These are phyloP conservation scores for Scortechinia acanthostroma DNA, from an alignment of 2,329 filamentous ascomycete species.

Conservation along the genomic window DNA sequence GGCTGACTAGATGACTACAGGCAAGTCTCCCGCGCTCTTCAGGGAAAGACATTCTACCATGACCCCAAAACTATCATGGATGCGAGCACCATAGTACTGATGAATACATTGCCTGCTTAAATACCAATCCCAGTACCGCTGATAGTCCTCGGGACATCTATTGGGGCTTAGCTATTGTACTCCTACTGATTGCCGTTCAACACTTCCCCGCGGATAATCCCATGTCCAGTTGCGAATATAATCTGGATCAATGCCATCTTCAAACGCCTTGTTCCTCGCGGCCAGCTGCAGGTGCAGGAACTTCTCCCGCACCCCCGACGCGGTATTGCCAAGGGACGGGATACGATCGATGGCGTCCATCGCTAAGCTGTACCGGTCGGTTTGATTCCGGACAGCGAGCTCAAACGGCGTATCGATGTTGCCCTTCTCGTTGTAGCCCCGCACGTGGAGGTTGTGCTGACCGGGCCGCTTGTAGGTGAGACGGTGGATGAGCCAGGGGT, in stretches of 20 bases:
- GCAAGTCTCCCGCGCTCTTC: constrained; percentile 48
- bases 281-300: not conserved
- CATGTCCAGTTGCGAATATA: not conserved
- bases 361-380: constrained; percentile 49
- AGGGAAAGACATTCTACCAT: constrained; percentile 48
- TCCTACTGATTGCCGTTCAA: too few relatives aligned
- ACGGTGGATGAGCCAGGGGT: constrained; percentile 74
- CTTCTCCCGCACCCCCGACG: not conserved
- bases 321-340: constrained; percentile 8
- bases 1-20: constrained; percentile 45
- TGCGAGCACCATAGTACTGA: constrained; percentile 38
- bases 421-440: constrained; percentile 57
- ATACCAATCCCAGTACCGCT: constrained; percentile 33
- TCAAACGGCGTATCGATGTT: constrained; percentile 57
- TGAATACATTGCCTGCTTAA: constrained; percentile 35
- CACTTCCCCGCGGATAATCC: not conserved
- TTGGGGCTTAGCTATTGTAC: constrained; percentile 35
- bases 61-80: constrained; percentile 37
- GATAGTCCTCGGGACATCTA: constrained; percentile 48
- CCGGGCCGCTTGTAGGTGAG: constrained; percentile 71
- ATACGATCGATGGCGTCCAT: constrained; percentile 49
- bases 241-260: not conserved
- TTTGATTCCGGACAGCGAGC: constrained; percentile 48
- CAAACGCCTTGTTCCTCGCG: not conserved
- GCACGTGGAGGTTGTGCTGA: constrained; percentile 62